Evolutionary conservation across 192 early-diverging fungal species (phyloP).

Genomic region (Umbelopsis ramanniana): DNA sequence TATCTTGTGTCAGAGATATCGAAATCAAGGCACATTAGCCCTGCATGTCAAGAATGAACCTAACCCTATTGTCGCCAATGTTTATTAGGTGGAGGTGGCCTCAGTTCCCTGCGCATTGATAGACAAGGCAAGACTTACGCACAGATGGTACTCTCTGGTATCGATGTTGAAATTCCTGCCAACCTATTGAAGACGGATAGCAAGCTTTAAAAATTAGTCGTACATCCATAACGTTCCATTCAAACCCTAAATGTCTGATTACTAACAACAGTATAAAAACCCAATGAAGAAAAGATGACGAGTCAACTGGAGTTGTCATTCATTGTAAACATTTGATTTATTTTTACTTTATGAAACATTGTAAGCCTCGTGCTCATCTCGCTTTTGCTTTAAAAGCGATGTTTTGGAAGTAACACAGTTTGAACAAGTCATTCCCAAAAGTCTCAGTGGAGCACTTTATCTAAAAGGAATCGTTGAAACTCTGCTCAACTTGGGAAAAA

Average conservation of each 20-base stretch:
- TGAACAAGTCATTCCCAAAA: not conserved
- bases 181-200: constrained; percentile 1
- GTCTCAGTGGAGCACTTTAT: not conserved
- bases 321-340: not conserved
- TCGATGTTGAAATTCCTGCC: constrained; percentile 57
- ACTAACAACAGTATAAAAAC: no score
- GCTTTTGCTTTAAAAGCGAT: not conserved
- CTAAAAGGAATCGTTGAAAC: not conserved
- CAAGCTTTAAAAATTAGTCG: not conserved
- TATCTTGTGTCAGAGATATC: not conserved
- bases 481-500: constrained; percentile 13
- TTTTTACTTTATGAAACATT: not conserved
- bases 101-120: constrained; percentile 64
- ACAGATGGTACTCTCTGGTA: constrained; percentile 57
- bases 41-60: not conserved
- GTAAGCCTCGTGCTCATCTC: no score
- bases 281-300: no score
- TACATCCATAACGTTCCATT: not conserved
- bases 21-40: not conserved
- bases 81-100: constrained; percentile 58
- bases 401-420: not conserved
- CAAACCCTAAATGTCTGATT: not conserved
- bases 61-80: not conserved
- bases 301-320: no score
- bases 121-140: constrained; percentile 72